Evolutionary conservation across 2,329 filamentous ascomycete genomes (phyloP).

Genomic region (Scytalidium lignicola): DNA sequence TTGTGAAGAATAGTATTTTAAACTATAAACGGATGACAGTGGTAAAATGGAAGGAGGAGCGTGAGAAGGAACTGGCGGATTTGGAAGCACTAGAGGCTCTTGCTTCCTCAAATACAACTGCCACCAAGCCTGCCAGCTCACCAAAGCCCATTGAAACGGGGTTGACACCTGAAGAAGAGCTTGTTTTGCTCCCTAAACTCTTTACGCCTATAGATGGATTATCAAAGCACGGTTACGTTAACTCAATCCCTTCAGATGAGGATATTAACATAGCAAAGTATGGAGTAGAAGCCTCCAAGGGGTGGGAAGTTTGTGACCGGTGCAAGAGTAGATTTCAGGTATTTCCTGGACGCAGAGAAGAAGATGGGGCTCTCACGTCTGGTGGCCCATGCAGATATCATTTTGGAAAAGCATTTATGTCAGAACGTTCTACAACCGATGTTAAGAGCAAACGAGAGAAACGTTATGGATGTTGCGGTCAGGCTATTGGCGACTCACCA

Average conservation of each 20-base stretch:
- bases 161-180: constrained; percentile 62
- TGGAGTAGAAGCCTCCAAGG: constrained; percentile 61
- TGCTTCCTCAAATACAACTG: constrained; percentile 24
- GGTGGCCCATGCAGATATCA: constrained; percentile 80
- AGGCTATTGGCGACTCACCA: constrained; percentile 62
- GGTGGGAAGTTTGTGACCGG: constrained; percentile 85
- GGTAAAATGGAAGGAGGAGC: constrained; percentile 65
- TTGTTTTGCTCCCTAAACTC: constrained; percentile 57
- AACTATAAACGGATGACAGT: constrained; percentile 69
- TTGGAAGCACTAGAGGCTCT: constrained; percentile 27
- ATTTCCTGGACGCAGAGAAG: constrained; percentile 75
- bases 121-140: constrained; percentile 29
- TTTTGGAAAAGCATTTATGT: constrained; percentile 62
- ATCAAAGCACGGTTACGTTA: constrained; percentile 70
- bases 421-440: constrained; percentile 44
- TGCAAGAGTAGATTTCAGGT: constrained; percentile 85
- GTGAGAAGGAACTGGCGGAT: constrained; percentile 38
- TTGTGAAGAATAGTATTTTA: constrained; percentile 77
- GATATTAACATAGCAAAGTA: constrained; percentile 62
- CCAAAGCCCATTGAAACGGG: constrained; percentile 62
- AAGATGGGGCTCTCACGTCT: constrained; percentile 69
- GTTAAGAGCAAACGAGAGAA: constrained; percentile 53
- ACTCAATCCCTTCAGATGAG: constrained; percentile 55
- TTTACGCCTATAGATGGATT: constrained; percentile 60
- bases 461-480: constrained; percentile 74